A percentile compares a stretch with the other conserved stretches of the same genome.
phyloP scores from a whole-genome alignment of 1,284 basidiomycete genomes.

The Microbotryum scabiosae region DNA sequence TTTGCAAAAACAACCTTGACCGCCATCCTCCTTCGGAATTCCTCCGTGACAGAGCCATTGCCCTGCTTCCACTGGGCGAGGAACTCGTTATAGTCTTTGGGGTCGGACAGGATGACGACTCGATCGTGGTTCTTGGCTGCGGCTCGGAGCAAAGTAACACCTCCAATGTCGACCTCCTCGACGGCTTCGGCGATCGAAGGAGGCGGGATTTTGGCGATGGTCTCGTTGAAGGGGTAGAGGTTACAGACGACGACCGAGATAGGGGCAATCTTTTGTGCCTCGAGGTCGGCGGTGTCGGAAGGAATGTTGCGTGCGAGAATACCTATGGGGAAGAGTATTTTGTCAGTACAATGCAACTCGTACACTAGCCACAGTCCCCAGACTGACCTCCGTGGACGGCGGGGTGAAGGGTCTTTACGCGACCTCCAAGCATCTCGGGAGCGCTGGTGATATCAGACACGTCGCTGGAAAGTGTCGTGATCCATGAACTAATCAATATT shows the following conservation, averaged over 20 bases:
- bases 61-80: slow-evolving; percentile 63
- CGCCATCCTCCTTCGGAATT: slow-evolving; percentile 68
- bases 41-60: slow-evolving; percentile 60
- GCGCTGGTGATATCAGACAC: slow-evolving; percentile 97
- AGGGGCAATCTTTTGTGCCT: slow-evolving; percentile 69
- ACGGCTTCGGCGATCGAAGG: slow-evolving; percentile 88
- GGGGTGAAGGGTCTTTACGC: slow-evolving; percentile 99
- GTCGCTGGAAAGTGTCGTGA: slow-evolving; percentile 56
- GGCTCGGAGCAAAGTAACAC: slow-evolving; percentile 93
- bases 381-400: slow-evolving; percentile 86
- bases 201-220: slow-evolving; percentile 69
- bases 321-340: slow-evolving; percentile 42
- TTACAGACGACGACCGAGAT: slow-evolving; percentile 98
- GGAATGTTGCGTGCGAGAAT: slow-evolving; percentile 82
- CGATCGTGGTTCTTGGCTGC: slow-evolving; percentile 98
- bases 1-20: slow-evolving; percentile 51
- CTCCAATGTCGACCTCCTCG: slow-evolving; percentile 98
- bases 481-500: not conserved
- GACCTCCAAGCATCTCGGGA: slow-evolving; percentile 98
- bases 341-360: not conserved
- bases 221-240: slow-evolving; percentile 92
- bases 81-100: slow-evolving; percentile 82
- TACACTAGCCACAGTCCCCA: not conserved
- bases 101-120: slow-evolving; percentile 86
- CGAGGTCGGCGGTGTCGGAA: slow-evolving; percentile 75